Conservation (phyloP, 2,329 filamentous ascomycete species). For the Exophiala alcalophila region DNA sequence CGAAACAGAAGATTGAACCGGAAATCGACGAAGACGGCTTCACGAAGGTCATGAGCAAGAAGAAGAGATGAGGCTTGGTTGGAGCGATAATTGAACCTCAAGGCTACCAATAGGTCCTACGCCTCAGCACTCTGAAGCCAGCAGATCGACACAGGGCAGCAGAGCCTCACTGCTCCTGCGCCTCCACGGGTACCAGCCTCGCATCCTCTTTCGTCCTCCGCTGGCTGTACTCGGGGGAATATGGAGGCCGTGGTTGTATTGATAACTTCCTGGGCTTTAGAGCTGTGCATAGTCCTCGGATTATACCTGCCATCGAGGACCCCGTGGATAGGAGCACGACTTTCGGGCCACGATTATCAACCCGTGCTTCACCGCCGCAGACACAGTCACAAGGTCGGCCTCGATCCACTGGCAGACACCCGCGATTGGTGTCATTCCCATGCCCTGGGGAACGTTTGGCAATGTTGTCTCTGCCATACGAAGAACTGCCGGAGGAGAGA, state of each 20-base stretch:
- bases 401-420: too few relatives aligned
- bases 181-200: constrained; percentile 53
- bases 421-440: too few relatives aligned
- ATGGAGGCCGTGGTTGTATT: constrained; percentile 60
- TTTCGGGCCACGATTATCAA: too few relatives aligned
- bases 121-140: background rate
- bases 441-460: too few relatives aligned
- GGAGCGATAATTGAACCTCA: background rate
- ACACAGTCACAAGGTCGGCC: too few relatives aligned
- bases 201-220: constrained; percentile 59
- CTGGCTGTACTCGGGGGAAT: constrained; percentile 58
- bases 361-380: too few relatives aligned
- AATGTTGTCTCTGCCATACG: too few relatives aligned
- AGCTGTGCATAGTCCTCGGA: constrained; percentile 58
- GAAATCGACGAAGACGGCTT: constrained; percentile 81
- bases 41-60: constrained; percentile 69
- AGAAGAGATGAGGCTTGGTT: constrained; percentile 48
- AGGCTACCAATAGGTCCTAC: background rate
- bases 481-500: too few relatives aligned
- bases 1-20: constrained; percentile 64
- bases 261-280: constrained; percentile 60
- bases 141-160: background rate
- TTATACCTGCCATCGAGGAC: too few relatives aligned
- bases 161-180: constrained; percentile 14
- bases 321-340: too few relatives aligned